phyloP scores from a whole-genome alignment of 441 rosid genomes.

The Corymbia calophylla region DNA sequence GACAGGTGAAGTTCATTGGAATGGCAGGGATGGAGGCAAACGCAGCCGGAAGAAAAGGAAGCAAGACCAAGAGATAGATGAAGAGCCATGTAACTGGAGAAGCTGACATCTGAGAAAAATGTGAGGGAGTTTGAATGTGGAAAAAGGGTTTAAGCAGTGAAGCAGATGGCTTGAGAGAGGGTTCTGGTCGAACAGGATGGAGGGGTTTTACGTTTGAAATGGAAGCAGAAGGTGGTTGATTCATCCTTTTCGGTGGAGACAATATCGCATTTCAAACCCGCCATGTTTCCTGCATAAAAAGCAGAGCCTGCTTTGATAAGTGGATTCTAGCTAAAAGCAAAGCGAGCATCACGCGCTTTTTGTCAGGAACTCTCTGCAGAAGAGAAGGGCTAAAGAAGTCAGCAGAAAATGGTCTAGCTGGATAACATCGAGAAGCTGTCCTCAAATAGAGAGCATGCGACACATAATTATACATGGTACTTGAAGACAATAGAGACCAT shows the following conservation, averaged over 20 bases:
- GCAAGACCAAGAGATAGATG: conserved; percentile 15
- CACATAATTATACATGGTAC: background rate
- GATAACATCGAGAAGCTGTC: background rate
- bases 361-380: background rate
- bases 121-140: background rate
- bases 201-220: background rate
- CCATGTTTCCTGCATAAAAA: conserved; percentile 28
- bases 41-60: background rate
- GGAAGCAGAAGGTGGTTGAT: background rate
- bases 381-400: background rate
- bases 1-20: conserved; percentile 31
- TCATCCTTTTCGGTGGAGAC: background rate
- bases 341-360: conserved; percentile 1
- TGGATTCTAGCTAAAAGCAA: conserved; percentile 30
- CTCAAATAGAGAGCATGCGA: background rate
- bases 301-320: conserved; percentile 15
- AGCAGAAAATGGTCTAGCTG: background rate
- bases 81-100: conserved; percentile 8
- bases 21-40: conserved; percentile 16
- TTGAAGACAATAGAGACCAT: background rate
- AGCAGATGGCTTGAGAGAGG: background rate
- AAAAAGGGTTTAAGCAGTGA: background rate
- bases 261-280: conserved; percentile 1
- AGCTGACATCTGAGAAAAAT: conserved; percentile 25
- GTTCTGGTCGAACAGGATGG: background rate